Base-by-base conservation (phyloP, 176 grass and related monocot species). In the Hordeum marinum region DNA sequence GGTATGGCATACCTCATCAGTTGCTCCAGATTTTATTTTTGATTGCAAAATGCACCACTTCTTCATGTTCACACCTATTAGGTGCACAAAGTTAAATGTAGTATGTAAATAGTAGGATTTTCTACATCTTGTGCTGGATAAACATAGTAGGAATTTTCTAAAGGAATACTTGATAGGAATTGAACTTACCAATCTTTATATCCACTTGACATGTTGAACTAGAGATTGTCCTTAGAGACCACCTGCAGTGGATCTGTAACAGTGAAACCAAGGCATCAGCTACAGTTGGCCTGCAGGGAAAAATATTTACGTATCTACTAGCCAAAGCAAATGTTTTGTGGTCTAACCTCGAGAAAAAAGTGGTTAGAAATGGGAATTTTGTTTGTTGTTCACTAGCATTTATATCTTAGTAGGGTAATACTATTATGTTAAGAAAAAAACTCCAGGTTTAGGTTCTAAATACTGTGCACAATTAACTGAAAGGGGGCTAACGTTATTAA, bases 21-120 rank as follows among this genome's bases (percentile, higher is more conserved):
- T 94, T 80, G 91, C 96, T 88, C 96, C 96, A 84, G 96, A 98
- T 81, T 92, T 98, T 87, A 98, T 98, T 92, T 87, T 98, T 23
- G 96, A 98, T 66, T 98, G 96, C 82, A 98, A 40, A 88, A 98
- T 98, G 83, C 96, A 98, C 96, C 96, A 90, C 89, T 95, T 98
- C 87, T 93, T 95, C 89, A 98, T 93, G 85, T 94, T 86, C 84
- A 98, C 86, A 63, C 96, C 96, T 98, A 82, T 42, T 71, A 86
- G 35, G 60, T 81, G 65, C 76, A 80, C 34, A 84, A 61, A 84
- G 27, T 65, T 79, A 78, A 63, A 63, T 83, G 42, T 79, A 59
- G 17, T 55, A 45, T 80, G 75, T 69, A 78, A n/a, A n/a, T n/a
- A n/a, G n/a, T n/a, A n/a, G n/a, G n/a, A n/a, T n/a, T n/a, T n/a